Percentiles rank a stretch among this genome's conserved stretches.
Conservation (phyloP, 768 basidiomycete genomes). For the Pleurotus djamor region DNA sequence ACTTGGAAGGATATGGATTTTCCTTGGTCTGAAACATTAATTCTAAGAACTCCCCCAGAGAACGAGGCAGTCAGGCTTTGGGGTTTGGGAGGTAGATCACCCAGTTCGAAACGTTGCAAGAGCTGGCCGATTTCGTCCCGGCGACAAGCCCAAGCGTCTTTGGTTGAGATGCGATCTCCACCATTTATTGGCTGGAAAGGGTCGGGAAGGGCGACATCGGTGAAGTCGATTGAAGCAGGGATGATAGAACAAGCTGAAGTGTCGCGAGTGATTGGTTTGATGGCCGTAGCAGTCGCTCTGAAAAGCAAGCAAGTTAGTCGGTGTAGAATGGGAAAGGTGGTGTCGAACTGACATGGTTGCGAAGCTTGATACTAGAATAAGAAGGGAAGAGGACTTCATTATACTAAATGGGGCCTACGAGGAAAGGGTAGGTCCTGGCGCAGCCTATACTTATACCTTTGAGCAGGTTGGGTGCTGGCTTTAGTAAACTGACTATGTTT, state of each 20-base stretch:
- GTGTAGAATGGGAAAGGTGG: too few species aligned
- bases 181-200: slow-evolving; percentile 48
- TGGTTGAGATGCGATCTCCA: slow-evolving; percentile 38
- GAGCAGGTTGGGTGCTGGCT: too few species aligned
- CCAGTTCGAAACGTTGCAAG: slow-evolving; percentile 54
- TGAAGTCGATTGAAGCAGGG: slow-evolving; percentile 26
- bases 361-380: too few species aligned
- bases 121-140: slow-evolving; percentile 46
- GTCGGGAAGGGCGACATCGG: slow-evolving; percentile 44
- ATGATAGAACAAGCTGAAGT: slow-evolving; percentile 22
- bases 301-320: too few species aligned
- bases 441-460: too few species aligned
- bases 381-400: too few species aligned
- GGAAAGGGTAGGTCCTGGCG: too few species aligned
- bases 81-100: slow-evolving; percentile 48
- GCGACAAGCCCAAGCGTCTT: slow-evolving; percentile 50
- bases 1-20: slow-evolving; percentile 48
- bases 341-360: too few species aligned
- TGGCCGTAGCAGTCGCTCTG: too few species aligned
- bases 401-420: too few species aligned
- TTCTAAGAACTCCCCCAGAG: slow-evolving; percentile 42
- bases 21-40: slow-evolving; percentile 44
- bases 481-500: too few species aligned
- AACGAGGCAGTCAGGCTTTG: slow-evolving; percentile 40
- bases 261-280: not conserved